Evolutionary conservation across 1,284 basidiomycete genomes (phyloP), one percentile per base, ranked within the genome.

Genomic region (Trichosporon coremiiforme): DNA sequence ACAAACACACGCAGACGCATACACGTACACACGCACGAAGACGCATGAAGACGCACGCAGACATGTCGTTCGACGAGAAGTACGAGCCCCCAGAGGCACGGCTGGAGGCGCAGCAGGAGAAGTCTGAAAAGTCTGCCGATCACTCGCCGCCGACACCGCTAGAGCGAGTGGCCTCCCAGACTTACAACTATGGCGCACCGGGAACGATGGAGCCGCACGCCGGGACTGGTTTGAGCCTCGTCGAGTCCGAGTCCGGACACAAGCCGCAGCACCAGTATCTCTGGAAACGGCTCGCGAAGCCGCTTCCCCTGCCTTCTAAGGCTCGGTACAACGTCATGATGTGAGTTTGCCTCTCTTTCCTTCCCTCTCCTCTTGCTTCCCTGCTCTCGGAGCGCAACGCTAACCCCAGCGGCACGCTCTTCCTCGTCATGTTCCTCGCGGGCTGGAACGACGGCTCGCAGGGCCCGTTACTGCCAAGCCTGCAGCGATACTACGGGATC

Each of bases 401-500:
- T 33, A 33, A 33, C 33, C 33, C 25, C 35, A 78, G 77, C 35
- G 66, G 41, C 2, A 74, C 76, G 0, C 67, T 80, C 17, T 82
- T 77, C 70, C 65, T 77, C 47, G 76, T 79, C 53, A 81, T 82
- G 79, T 79, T 82, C 64, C 66, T 88, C 13, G 81, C 83, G 4
- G 89, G 89, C 6, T 89, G 88, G 88, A 89, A 88, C 75, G 89
- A 89, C 75, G 86, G 86, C 1, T 86, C 86, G 12, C 86, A 86
- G 20, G 89, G 88, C 0, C 88, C 89, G 2, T 79, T 90, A 15
- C 77, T 90, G 0, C 89, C 88, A n/a, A 82, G 84, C 2, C 86
- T 90, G 15, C 88, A 89, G 74, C 77, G 77, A 0, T 80, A 86
- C 67, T 90, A 89, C 75, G 57, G 76, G 50, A 78, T 79, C 65